Base-by-base conservation (phyloP, 306 rosid genomes). In the Arachis hypogaea region DNA sequence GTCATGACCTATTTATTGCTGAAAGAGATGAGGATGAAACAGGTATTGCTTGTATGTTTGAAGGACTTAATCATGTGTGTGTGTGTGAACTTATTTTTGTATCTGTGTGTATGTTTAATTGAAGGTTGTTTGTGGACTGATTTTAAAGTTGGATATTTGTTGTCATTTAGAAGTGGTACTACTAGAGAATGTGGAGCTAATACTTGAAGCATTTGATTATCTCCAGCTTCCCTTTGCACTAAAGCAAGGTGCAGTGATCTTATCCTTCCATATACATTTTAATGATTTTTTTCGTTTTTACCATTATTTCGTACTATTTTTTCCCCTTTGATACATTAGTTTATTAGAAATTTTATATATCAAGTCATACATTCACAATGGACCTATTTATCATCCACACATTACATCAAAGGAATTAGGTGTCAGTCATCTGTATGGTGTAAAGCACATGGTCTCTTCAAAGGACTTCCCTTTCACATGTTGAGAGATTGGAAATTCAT, bases 161-260 rank as follows among this genome's bases (percentile, higher is more conserved):
- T 66, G 65, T 72, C 57, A 52, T 66, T 42, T 73, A 93, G 98
- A 88, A 88, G 96, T 86, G 86, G 92, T 93, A 11, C 84, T 91
- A 43, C 73, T 93, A 86, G 98, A 93, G 83, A 86, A 93, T 84
- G 96, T 91, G 67, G 97, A 93, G 90, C 90, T 93, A 55, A 91
- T 81, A 81, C 91, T 91, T 66, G 97, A 93, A 76, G 98, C 98
- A 30, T 93, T 91, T 65, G 98, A 93, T 82, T 91, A 93, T 86
- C 94, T 93, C 65, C 94, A 83, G 79, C 84, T 93, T 83, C 98
- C 97, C 28, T 89, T 93, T 83, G 97, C 97, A 63, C 85, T 93
- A 43, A 93, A 86, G 72, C 86, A 88, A 88, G 98, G 98, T 93
- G 81, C 38, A 18, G 40, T 72, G 16, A 65, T 44, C 50, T 78